Evolutionary conservation across 352 stramenopile genomes (phyloP), one percentile per base, ranked within the genome.

Genomic region (Lagenidium giganteum): DNA sequence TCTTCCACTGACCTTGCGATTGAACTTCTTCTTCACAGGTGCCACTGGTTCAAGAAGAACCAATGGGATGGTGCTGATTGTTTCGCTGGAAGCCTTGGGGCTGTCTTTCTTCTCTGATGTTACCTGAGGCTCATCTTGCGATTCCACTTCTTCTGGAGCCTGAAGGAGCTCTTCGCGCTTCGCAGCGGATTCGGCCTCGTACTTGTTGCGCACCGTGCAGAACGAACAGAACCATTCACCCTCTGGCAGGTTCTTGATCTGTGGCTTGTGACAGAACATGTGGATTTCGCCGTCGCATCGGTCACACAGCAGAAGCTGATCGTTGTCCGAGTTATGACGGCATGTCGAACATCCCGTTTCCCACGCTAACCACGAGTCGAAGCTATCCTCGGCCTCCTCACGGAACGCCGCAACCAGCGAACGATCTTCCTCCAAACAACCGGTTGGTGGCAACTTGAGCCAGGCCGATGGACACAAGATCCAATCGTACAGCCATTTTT

Each of bases 401-500:
- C 75, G 76, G 44, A 92, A 91, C n/a, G 77, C 61, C 42, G 71
- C 69, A 9, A 63, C 43, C 4, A 91, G 46, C 4, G 63, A 51
- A 21, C 61, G 49, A 35, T 93, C 80, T 42, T 68, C 42, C 2
- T 74, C 50, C 5, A 26, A 44, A 47, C 74, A 64, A 35, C 66
- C 71, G 16, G 64, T 76, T 16, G 69, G 57, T 12, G 66, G 45
- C 7, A 95, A 61, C 36, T 82, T 80, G n/a, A 93, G 53, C 83
- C 81, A 95, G 8, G 83, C 81, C 0, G 72, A 76, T 3, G 83
- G 81, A 23, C 62, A 74, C 20, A 93, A 47, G 37, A 93, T 49
- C 84, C 84, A 95, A 17, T 95, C 77, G 51, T 92, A 92, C 18
- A 90, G 49, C 72, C 83, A 91, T 40, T 92, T 91, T 33, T 95